Evolutionary conservation across 176 grass and related monocot species (phyloP), one percentile per base, ranked within the genome.

Genomic region (Cocos nucifera): DNA sequence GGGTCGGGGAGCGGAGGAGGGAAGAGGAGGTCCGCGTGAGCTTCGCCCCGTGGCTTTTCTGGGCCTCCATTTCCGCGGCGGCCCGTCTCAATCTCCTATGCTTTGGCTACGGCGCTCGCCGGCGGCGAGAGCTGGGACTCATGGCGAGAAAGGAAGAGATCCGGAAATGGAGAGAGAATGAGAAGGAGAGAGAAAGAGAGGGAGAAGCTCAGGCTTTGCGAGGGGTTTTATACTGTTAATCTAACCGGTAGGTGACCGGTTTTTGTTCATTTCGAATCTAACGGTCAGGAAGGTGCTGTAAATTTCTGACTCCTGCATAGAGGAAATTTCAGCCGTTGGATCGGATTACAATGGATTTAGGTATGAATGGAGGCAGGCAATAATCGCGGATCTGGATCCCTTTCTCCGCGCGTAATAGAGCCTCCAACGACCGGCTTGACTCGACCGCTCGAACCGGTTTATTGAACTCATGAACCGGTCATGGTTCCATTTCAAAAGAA

Each of bases 1-100:
- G 54, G 22, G 86, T 89, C 17, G 90, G 82, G 27, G 90, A 95
- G 22, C 90, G 86, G 28, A 89, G 79, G 27, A 89, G 86, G 50
- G 90, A 95, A 2, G 90, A 95, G 0, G 86, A 82, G 19, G 86
- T 95, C 5, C 90, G 82, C 25, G 77, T 86, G 29, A 89, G 86
- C 79, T 86, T 95, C 15, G 78, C 54, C 17, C 59, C 61, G 16
- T 62, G 74, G 16, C 70, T 68, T 44, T 77, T 61, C 30, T 29
- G 25, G 0, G 51, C 22, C 51, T 67, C 68, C 68, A 59, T 58
- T 9, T 44, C 35, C 10, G 9, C 35, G 35, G 35, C 2, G 35
- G 10, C 35, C 35, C 69, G 17, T 27, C 12, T 4, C 32, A 64
- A 15, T 56, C 75, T 49, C 74, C 22, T 10, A 22, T 20, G 24